These are phyloP conservation scores for Fusarium keratoplasticum DNA, from an alignment of 2,329 filamentous ascomycete genomes.

Conservation along the genomic window DNA sequence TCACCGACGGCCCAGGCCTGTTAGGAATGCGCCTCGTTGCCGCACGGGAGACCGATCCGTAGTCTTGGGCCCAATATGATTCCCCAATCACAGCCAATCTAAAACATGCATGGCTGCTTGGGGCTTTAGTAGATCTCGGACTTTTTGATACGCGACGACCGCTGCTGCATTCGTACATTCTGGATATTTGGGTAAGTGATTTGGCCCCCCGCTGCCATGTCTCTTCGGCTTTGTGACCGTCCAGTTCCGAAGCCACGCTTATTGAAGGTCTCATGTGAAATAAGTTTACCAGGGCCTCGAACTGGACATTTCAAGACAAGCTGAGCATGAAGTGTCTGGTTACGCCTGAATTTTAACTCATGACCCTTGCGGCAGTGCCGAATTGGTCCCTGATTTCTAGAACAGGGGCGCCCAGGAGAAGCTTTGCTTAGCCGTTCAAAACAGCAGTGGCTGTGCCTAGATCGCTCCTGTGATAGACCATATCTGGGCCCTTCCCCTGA, in stretches of 20 bases:
- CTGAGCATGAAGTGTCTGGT: not conserved
- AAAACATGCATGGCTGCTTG: not conserved
- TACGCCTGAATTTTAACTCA: not conserved
- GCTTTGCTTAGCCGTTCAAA: not conserved
- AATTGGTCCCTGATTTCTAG: not conserved
- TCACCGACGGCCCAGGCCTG: not conserved
- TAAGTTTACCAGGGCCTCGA: not conserved
- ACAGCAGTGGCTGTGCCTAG: conserved; percentile 1
- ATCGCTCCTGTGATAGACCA: not conserved
- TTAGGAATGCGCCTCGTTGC: not conserved
- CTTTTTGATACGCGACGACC: not conserved
- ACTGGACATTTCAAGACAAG: not conserved
- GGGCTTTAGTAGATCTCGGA: not conserved
- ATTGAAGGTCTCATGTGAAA: not conserved
- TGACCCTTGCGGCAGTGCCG: not conserved
- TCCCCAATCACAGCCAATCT: not conserved
- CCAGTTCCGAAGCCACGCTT: not conserved
- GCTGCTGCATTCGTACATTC: not conserved
- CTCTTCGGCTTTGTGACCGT: no score
- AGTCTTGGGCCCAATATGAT: not conserved
- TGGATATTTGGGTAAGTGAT: not conserved
- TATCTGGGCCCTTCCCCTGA: not conserved
- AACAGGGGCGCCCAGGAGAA: not conserved
- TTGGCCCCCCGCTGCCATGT: not conserved
- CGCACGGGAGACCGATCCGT: not conserved